Evolutionary conservation across 2,329 filamentous ascomycete genomes (phyloP).

Genomic region (Xylaria sp.): DNA sequence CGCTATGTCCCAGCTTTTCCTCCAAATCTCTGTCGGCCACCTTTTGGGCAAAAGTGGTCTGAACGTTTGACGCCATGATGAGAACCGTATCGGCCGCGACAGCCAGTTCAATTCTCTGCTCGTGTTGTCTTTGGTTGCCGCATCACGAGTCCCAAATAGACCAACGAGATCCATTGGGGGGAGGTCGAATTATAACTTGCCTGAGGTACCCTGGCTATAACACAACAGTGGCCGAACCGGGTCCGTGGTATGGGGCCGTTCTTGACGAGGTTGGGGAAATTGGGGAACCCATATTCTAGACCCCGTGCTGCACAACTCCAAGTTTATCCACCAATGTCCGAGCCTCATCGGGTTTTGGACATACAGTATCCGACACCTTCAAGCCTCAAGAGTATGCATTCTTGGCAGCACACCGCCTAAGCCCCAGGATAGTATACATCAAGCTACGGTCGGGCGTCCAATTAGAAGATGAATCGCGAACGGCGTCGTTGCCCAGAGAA

Average conservation of each 20-base stretch:
- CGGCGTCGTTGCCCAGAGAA: not conserved
- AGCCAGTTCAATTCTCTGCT: not conserved
- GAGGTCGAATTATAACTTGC: slow-evolving; percentile 32
- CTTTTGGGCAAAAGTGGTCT: slow-evolving; percentile 44
- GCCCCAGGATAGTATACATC: not conserved
- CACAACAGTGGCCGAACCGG: slow-evolving; percentile 6
- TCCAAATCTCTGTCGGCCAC: slow-evolving; percentile 46
- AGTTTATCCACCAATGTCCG: slow-evolving; percentile 38
- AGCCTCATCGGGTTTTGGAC: slow-evolving; percentile 4
- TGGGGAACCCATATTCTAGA: slow-evolving; percentile 23
- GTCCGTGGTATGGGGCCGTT: slow-evolving; percentile 15
- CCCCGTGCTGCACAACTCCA: slow-evolving; percentile 2
- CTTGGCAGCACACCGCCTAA: slow-evolving; percentile 7
- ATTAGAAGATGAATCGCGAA: slow-evolving; percentile 2
- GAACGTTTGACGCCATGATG: slow-evolving; percentile 40
- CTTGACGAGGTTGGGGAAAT: slow-evolving; percentile 32
- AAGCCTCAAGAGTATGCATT: not conserved
- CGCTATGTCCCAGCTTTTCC: slow-evolving; percentile 46
- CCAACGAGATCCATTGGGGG: slow-evolving; percentile 7
- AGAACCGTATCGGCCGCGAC: not conserved
- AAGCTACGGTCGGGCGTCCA: not conserved
- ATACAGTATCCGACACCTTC: slow-evolving; percentile 7
- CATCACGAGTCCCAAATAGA: not conserved
- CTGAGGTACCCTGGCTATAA: slow-evolving; percentile 8
- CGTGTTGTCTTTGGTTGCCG: not conserved